Evolutionary conservation across 345 rosid genomes (phyloP), one percentile per base, ranked within the genome.

Genomic region (Boechera retrofracta): DNA sequence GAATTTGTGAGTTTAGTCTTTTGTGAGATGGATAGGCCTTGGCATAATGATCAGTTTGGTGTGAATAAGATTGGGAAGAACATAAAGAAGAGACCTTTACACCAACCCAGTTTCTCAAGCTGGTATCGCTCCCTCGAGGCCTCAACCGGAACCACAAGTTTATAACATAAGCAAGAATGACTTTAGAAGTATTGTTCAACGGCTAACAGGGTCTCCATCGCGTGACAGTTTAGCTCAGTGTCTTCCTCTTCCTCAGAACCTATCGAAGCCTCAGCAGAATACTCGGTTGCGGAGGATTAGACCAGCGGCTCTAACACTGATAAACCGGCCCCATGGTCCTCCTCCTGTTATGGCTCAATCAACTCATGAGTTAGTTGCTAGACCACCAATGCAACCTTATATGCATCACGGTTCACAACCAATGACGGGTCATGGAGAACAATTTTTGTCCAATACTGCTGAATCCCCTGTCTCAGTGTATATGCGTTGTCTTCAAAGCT

Each of bases 141-240:
- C 91, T 58, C 93, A 89, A 83, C 89, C 89, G 48, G 89, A 86
- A 69, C 94, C 92, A 47, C 92, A 87, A 59, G 97, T 86, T 72
- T 91, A 86, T 84, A 91, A 85, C 82, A 88, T 88, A 39, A 87
- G 89, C 88, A 92, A 89, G 90, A 88, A 83, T 52, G 87, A 85
- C 24, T 91, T 91, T 52, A 80, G 89, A 48, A 87, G 84, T 69
- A 80, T 91, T 67, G 92, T 89, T 86, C 94, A 89, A 81, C 90
- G 86, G 75, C 87, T 89, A 18, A 88, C 88, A 0, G 87, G 89
- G 77, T 89, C 97, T 15, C 87, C 87, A 11, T 83, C 88, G 3
- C 85, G 77, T 26, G 90, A 91, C 10, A 87, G 86, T 65, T 76
- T 86, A 71, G 89, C 88, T 24, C 83, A 83, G 61, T 92, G 94